A percentile compares a stretch with the other conserved stretches of the same genome.
phyloP scores from a whole-genome alignment of 495 filamentous ascomycete genomes.

The Neurospora sp. region DNA sequence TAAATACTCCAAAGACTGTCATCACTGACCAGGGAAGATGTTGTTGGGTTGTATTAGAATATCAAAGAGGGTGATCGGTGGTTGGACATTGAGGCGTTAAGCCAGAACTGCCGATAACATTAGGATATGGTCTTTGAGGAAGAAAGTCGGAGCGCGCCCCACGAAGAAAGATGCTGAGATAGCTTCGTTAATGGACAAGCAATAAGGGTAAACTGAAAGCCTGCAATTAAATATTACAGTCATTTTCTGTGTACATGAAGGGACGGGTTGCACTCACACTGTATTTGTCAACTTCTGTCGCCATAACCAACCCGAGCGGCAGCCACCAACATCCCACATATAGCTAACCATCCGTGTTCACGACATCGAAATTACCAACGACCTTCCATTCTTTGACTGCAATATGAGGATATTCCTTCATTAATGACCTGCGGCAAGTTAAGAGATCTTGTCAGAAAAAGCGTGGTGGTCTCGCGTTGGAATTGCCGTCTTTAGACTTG shows the following conservation, averaged over 20 bases:
- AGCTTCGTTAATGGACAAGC: neutral
- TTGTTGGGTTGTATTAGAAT: neutral
- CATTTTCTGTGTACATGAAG: neutral
- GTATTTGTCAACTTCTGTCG: neutral
- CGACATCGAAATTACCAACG: neutral
- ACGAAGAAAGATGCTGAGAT: neutral
- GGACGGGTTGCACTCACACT: neutral
- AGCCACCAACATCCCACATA: neutral
- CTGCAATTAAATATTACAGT: neutral
- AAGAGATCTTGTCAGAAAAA: neutral
- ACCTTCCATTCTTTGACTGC: neutral
- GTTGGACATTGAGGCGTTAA: neutral
- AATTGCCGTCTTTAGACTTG: neutral
- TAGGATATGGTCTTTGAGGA: neutral
- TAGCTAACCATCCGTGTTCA: neutral
- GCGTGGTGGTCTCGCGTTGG: neutral
- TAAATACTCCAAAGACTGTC: too few species aligned
- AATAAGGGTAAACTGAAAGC: neutral
- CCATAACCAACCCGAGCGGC: neutral
- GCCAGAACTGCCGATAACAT: neutral
- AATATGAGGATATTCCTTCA: neutral
- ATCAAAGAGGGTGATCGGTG: neutral
- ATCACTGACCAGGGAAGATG: neutral
- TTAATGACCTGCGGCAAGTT: neutral
- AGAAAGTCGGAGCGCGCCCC: neutral